phyloP scores from a whole-genome alignment of 495 filamentous ascomycete genomes.

The Opeltia flavorubescens region DNA sequence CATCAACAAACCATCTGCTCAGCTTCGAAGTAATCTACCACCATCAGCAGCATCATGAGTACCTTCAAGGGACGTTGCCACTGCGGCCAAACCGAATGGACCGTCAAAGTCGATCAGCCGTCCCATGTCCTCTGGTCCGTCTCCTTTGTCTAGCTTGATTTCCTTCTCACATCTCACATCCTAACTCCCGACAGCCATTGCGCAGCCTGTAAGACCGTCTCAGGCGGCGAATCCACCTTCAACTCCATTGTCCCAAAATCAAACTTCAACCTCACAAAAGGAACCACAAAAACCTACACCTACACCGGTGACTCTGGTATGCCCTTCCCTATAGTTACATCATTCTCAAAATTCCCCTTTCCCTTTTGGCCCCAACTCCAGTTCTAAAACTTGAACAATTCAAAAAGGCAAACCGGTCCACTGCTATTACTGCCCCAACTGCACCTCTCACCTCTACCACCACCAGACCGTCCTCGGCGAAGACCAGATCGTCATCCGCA shows the following conservation, averaged over 20 bases:
- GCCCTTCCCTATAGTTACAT: not conserved
- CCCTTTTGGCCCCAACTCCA: not conserved
- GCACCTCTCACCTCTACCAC: constrained; percentile 37
- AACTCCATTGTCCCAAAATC: constrained; percentile 35
- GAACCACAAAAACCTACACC: constrained; percentile 28
- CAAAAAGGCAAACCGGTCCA: constrained; percentile 30
- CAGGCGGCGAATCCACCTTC: constrained; percentile 31
- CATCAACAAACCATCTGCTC: not conserved
- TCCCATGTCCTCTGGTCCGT: constrained; percentile 34
- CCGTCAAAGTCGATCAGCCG: constrained; percentile 26
- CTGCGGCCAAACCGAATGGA: constrained; percentile 35
- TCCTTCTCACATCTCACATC: not conserved
- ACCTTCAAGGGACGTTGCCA: constrained; percentile 35
- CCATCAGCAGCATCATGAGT: constrained; percentile 7
- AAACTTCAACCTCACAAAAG: constrained; percentile 34
- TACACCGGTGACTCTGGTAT: constrained; percentile 37
- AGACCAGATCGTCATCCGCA: constrained; percentile 34
- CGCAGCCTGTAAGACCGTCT: constrained; percentile 35
- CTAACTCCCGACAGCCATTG: constrained; percentile 27
- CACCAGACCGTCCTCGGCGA: constrained; percentile 32
- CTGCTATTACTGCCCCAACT: constrained; percentile 41
- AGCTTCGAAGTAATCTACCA: not conserved
- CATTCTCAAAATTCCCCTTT: not conserved
- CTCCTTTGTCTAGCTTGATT: not conserved
- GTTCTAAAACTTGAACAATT: not conserved